Conservation (phyloP, 345 rosid species). For the Ailanthus altissimus region DNA sequence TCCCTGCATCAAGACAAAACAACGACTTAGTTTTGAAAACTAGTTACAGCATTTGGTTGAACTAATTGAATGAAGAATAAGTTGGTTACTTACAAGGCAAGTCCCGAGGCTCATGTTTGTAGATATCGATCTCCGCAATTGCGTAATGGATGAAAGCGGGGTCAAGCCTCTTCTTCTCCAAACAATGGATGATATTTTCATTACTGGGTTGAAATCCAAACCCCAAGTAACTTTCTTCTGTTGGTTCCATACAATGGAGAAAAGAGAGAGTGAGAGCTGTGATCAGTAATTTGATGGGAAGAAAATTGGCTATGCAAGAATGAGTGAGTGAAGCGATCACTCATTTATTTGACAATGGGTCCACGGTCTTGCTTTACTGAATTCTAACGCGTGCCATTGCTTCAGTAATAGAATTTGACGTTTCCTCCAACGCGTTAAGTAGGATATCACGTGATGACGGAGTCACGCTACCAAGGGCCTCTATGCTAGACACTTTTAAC, state of each 20-base stretch:
- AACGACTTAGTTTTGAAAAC: not conserved
- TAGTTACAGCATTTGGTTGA: too few species aligned
- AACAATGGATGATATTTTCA: conserved; percentile 23
- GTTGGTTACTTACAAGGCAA: conserved; percentile 34
- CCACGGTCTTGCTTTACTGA: not conserved
- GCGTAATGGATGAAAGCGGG: not conserved
- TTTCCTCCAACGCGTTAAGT: not conserved
- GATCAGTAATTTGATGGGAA: not conserved
- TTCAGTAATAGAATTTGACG: not conserved
- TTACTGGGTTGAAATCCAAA: conserved; percentile 31
- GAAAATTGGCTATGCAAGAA: not conserved
- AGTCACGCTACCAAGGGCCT: too few species aligned
- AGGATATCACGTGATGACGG: not conserved
- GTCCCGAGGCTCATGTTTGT: conserved; percentile 26
- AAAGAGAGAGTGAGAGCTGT: not conserved
- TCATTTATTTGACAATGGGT: too few species aligned
- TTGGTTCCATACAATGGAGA: too few species aligned
- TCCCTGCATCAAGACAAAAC: not conserved
- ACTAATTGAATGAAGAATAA: too few species aligned
- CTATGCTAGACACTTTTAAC: too few species aligned
- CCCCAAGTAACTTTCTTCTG: conserved; percentile 4
- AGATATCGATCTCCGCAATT: conserved; percentile 23
- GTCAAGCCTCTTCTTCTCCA: conserved; percentile 17
- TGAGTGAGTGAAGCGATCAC: not conserved
- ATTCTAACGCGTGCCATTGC: not conserved